Conservation (phyloP, 202 grass and related monocot species). For the Setaria viridis region DNA sequence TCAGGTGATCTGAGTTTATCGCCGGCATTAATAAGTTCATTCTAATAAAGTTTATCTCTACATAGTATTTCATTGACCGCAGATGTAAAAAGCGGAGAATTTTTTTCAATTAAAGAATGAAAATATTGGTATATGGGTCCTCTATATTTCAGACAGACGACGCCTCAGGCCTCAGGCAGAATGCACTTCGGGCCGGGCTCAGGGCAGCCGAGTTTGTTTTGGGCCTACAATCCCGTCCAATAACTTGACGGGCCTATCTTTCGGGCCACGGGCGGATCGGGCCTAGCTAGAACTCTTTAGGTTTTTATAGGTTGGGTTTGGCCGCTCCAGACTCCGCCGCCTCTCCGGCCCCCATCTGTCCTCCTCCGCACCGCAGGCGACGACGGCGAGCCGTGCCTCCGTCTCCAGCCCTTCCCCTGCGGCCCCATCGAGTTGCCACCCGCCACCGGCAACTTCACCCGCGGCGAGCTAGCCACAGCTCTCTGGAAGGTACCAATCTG, state of each 20-base stretch:
- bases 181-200: no score
- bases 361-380: not conserved
- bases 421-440: not conserved
- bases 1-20: not conserved
- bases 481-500: slow-evolving; percentile 70
- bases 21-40: not conserved
- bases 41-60: not conserved
- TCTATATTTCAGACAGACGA: no score
- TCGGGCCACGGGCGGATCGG: not conserved
- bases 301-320: not conserved
- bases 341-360: not conserved
- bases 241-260: not conserved
- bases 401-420: not conserved
- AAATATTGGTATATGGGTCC: no score
- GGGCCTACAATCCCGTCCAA: not conserved
- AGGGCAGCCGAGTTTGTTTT: no score
- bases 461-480: slow-evolving; percentile 77
- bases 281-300: not conserved
- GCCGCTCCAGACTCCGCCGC: not conserved
- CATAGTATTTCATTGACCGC: not conserved
- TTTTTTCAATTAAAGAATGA: no score
- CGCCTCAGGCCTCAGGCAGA: no score
- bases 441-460: slow-evolving; percentile 78
- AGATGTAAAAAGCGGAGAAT: not conserved
- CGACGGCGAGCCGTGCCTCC: not conserved